Percentiles rank a stretch among this genome's conserved stretches.
Evolutionary conservation across 805 yeast species (phyloP).

Genomic region (Candida insectalens): DNA sequence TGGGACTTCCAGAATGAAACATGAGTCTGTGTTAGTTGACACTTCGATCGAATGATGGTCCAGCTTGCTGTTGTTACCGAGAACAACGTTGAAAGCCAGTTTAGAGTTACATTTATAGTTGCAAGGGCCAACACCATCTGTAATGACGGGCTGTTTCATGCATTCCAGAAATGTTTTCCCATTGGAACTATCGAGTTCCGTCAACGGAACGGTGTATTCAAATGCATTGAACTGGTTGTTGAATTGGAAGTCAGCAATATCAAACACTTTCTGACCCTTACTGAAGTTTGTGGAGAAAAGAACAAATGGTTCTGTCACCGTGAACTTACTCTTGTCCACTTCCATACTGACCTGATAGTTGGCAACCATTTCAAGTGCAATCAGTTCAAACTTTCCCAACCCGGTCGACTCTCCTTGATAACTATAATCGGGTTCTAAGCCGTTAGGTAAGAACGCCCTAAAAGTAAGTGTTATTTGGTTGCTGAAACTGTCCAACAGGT

Average conservation of each 20-base stretch:
- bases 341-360: background rate
- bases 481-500: background rate
- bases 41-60: too few relatives aligned
- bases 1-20: too few relatives aligned
- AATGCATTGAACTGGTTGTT: background rate
- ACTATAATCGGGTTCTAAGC: background rate
- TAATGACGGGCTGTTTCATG: too few relatives aligned
- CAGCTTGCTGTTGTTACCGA: too few relatives aligned
- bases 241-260: conserved; percentile 1
- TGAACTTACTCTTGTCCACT: background rate
- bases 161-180: too few relatives aligned
- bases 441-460: background rate
- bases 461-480: background rate
- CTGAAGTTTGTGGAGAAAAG: too few relatives aligned
- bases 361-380: background rate
- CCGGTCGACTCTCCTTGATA: conserved; percentile 2
- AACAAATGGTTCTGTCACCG: background rate
- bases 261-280: too few relatives aligned
- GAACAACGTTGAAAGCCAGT: too few relatives aligned
- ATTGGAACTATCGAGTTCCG: too few relatives aligned
- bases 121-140: too few relatives aligned
- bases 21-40: too few relatives aligned
- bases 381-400: background rate
- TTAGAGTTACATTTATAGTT: too few relatives aligned
- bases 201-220: background rate